Conservation (phyloP, 1,284 basidiomycete genomes). For the Nidula niveotomentosa region DNA sequence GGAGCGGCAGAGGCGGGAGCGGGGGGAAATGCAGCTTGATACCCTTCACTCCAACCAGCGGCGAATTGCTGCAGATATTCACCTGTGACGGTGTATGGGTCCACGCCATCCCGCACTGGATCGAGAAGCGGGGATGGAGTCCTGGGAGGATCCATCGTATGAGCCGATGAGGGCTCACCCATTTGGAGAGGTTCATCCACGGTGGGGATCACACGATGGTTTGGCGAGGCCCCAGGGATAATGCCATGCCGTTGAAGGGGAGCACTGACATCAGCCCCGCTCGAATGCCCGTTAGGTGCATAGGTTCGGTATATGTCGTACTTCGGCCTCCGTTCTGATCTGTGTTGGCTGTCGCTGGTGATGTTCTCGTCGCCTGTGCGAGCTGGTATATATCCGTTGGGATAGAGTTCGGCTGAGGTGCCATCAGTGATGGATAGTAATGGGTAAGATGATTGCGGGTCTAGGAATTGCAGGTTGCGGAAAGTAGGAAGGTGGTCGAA, state of each 20-base stretch:
- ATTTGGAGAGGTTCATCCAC: neutral
- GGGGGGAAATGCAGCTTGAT: neutral
- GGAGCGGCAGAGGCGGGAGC: no score
- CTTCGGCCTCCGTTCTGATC: no score
- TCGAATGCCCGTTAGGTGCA: no score
- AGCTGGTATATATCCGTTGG: neutral
- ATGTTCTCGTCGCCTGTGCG: no score
- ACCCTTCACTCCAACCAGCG: conserved; percentile 14
- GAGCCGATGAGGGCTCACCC: neutral
- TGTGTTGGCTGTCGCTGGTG: no score
- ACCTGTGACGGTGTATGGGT: conserved; percentile 12
- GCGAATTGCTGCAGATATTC: conserved; percentile 12
- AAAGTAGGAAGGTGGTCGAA: conserved; percentile 37
- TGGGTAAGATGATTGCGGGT: neutral
- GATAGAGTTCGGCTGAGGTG: neutral
- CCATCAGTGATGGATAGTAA: conserved; percentile 3
- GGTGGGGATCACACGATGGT: conserved; percentile 8
- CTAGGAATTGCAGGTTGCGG: conserved; percentile 1
- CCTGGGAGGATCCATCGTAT: neutral
- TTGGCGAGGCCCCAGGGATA: conserved; percentile 9
- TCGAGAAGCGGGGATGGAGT: neutral
- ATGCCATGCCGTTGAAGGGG: conserved; percentile 4
- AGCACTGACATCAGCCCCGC: no score
- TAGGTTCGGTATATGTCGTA: conserved; percentile 5
- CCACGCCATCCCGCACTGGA: neutral